Conservation (phyloP, 371 early-diverging fungal species). For the Choanephora cucurbitarum region DNA sequence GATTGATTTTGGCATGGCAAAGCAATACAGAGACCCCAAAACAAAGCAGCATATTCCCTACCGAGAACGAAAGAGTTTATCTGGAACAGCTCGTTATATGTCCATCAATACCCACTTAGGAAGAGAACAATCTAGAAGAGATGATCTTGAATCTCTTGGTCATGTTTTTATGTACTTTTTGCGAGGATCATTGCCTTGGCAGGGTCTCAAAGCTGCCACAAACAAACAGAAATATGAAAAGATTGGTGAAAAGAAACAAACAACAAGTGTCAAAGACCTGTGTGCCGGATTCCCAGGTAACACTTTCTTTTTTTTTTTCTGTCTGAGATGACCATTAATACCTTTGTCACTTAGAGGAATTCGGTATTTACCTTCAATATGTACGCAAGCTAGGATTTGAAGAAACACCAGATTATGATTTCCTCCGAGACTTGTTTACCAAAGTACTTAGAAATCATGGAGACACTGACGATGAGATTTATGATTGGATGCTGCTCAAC, state of each 20-base stretch:
- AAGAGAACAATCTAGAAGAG: slow-evolving; percentile 83
- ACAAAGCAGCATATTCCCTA: slow-evolving; percentile 85
- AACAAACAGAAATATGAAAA: slow-evolving; percentile 92
- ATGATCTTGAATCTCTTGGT: slow-evolving; percentile 90
- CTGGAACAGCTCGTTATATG: slow-evolving; percentile 93
- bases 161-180: slow-evolving; percentile 92
- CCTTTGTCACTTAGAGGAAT: slow-evolving; percentile 52
- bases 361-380: slow-evolving; percentile 84
- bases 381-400: slow-evolving; percentile 68
- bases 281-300: slow-evolving; percentile 73
- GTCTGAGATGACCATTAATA: neutral
- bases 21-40: slow-evolving; percentile 80
- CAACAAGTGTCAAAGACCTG: slow-evolving; percentile 71
- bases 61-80: slow-evolving; percentile 77
- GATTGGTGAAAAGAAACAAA: slow-evolving; percentile 88
- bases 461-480: slow-evolving; percentile 80
- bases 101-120: slow-evolving; percentile 89
- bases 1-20: slow-evolving; percentile 92
- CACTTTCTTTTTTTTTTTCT: too few species aligned
- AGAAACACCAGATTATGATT: slow-evolving; percentile 64
- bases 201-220: slow-evolving; percentile 85
- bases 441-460: slow-evolving; percentile 69
- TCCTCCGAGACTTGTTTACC: slow-evolving; percentile 78
- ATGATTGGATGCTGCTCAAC: slow-evolving; percentile 85
- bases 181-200: slow-evolving; percentile 90